A percentile compares a stretch with the other conserved stretches of the same genome.
phyloP scores from a whole-genome alignment of 192 early-diverging fungal genomes.

The Coemansia pectinata region DNA sequence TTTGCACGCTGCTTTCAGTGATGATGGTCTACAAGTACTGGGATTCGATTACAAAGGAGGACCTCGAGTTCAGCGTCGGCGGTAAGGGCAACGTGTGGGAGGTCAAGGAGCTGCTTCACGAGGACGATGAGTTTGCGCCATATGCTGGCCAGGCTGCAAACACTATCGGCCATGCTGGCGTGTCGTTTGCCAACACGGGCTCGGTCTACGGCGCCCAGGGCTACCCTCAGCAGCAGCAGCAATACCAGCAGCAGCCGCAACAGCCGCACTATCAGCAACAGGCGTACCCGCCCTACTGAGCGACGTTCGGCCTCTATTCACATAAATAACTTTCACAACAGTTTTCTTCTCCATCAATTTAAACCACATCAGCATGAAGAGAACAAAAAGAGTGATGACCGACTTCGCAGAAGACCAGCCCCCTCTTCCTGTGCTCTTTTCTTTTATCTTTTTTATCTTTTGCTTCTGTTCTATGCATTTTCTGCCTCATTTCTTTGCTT shows the following conservation, averaged over 20 bases:
- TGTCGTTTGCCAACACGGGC: constrained; percentile 53
- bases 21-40: constrained; percentile 99
- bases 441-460: background rate
- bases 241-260: constrained; percentile 18
- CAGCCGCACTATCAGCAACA: constrained; percentile 28
- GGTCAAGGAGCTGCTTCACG: constrained; percentile 68
- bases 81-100: constrained; percentile 79
- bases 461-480: constrained; percentile 8
- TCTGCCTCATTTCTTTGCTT: background rate
- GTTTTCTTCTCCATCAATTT: background rate
- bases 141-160: constrained; percentile 52
- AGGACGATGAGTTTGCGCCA: constrained; percentile 55
- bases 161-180: constrained; percentile 51
- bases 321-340: background rate
- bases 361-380: background rate
- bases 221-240: constrained; percentile 26
- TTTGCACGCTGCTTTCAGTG: constrained; percentile 85
- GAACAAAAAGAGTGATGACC: background rate
- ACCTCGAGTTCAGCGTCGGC: constrained; percentile 88
- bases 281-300: constrained; percentile 41
- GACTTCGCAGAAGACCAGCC: background rate
- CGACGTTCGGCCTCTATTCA: background rate
- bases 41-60: constrained; percentile 99
- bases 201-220: constrained; percentile 44
- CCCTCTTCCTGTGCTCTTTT: background rate